phyloP scores from a whole-genome alignment of 768 basidiomycete species.

The Tremella mesenterica region DNA sequence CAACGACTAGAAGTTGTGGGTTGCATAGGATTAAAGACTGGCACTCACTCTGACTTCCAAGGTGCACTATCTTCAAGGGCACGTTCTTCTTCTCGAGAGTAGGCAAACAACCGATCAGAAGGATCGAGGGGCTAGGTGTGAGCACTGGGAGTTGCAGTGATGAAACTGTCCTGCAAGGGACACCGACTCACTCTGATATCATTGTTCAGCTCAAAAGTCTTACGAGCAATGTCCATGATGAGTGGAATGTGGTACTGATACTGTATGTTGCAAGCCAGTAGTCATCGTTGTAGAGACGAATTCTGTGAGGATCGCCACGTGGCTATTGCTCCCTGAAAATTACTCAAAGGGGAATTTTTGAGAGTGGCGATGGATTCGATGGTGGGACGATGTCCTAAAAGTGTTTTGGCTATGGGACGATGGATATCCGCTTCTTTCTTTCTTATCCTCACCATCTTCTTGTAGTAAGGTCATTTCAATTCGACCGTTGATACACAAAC shows the following conservation, averaged over 20 bases:
- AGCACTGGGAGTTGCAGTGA: slow-evolving; percentile 3
- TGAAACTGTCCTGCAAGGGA: neutral
- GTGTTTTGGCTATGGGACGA: no score
- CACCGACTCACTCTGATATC: slow-evolving; percentile 33
- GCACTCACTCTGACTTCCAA: slow-evolving; percentile 72
- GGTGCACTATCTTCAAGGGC: slow-evolving; percentile 58
- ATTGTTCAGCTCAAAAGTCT: slow-evolving; percentile 47
- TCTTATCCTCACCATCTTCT: no score
- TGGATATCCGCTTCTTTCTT: no score
- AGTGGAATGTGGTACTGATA: no score
- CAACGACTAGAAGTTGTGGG: neutral
- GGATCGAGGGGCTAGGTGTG: slow-evolving; percentile 31
- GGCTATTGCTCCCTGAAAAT: neutral
- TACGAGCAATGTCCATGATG: slow-evolving; percentile 26
- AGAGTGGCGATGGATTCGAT: neutral
- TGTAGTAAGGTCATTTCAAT: no score
- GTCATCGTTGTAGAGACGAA: neutral
- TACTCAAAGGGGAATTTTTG: neutral
- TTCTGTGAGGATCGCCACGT: neutral
- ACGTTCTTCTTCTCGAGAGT: slow-evolving; percentile 44
- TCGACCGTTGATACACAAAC: no score
- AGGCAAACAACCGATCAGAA: slow-evolving; percentile 41
- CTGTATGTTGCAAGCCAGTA: no score
- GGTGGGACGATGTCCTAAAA: neutral
- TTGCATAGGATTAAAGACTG: neutral